These are phyloP conservation scores for Naematelia aurantialba DNA, from an alignment of 768 basidiomycete species.

Conservation along the genomic window DNA sequence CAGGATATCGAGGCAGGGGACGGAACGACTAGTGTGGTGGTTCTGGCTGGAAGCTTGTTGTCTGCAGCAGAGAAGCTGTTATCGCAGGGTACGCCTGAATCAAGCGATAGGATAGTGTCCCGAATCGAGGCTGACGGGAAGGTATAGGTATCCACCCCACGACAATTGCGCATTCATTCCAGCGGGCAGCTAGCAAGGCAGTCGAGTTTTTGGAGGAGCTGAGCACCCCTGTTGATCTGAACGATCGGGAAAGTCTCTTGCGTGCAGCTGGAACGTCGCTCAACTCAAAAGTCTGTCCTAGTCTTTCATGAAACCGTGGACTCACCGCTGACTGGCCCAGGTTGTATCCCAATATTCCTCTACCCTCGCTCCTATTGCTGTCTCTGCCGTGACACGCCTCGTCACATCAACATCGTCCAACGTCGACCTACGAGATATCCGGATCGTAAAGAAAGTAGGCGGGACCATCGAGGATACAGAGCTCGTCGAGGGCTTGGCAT, in stretches of 20 bases:
- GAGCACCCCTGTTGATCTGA: slow-evolving; percentile 84
- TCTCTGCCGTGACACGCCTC: slow-evolving; percentile 89
- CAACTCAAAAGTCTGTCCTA: slow-evolving; percentile 76
- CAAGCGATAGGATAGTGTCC: not conserved
- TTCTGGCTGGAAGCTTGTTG: slow-evolving; percentile 86
- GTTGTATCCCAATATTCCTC: slow-evolving; percentile 99
- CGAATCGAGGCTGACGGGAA: slow-evolving; percentile 20
- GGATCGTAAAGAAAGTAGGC: slow-evolving; percentile 96
- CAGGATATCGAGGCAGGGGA: slow-evolving; percentile 99
- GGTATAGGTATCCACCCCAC: slow-evolving; percentile 94
- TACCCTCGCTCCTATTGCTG: slow-evolving; percentile 95
- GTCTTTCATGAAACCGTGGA: not conserved
- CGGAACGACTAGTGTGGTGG: slow-evolving; percentile 95
- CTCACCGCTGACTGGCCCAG: slow-evolving; percentile 57
- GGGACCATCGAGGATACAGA: slow-evolving; percentile 99
- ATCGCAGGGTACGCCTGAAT: slow-evolving; percentile 70
- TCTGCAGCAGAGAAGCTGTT: slow-evolving; percentile 96
- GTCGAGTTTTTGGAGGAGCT: slow-evolving; percentile 92
- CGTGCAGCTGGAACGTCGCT: slow-evolving; percentile 92
- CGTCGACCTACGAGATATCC: slow-evolving; percentile 92
- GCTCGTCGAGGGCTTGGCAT: slow-evolving; percentile 90
- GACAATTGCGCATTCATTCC: slow-evolving; percentile 91
- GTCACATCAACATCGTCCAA: slow-evolving; percentile 84
- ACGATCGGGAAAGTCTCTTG: slow-evolving; percentile 75
- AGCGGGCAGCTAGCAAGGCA: slow-evolving; percentile 83